A percentile compares a stretch with the other conserved stretches of the same genome.
These are phyloP conservation scores for Thoreauomyces humboldtii DNA, from an alignment of 192 early-diverging fungal species.

Conservation along the genomic window DNA sequence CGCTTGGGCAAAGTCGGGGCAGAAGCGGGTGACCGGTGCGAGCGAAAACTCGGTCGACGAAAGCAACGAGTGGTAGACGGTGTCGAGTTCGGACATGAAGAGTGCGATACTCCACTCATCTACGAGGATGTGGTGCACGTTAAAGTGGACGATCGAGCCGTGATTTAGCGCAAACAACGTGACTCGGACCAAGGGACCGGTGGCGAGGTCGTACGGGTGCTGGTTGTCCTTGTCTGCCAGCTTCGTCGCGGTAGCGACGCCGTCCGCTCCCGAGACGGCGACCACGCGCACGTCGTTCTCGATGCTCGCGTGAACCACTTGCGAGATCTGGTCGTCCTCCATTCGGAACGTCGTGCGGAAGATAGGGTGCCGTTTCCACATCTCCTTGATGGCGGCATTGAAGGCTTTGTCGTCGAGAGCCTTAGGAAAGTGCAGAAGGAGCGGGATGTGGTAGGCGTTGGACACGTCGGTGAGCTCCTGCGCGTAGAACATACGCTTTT, in stretches of 20 bases:
- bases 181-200: background rate
- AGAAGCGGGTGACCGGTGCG: no score
- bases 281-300: background rate
- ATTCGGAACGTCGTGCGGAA: slow-evolving; percentile 4
- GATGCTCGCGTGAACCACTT: slow-evolving; percentile 1
- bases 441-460: background rate
- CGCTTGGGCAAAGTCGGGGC: no score
- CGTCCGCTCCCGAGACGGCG: background rate
- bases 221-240: background rate
- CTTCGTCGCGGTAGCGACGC: background rate
- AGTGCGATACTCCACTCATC: slow-evolving; percentile 4
- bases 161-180: background rate
- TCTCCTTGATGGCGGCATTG: background rate
- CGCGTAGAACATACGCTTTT: slow-evolving; percentile 3
- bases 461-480: background rate
- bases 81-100: background rate
- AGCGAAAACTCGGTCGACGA: background rate
- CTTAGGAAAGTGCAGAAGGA: background rate
- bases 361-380: background rate
- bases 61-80: background rate
- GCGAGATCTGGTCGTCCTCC: background rate
- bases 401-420: background rate
- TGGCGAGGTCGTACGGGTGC: background rate
- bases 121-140: slow-evolving; percentile 12
- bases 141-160: background rate